Evolutionary conservation across 257 asterid genomes (phyloP).

Genomic region (Nemophila menziesii): DNA sequence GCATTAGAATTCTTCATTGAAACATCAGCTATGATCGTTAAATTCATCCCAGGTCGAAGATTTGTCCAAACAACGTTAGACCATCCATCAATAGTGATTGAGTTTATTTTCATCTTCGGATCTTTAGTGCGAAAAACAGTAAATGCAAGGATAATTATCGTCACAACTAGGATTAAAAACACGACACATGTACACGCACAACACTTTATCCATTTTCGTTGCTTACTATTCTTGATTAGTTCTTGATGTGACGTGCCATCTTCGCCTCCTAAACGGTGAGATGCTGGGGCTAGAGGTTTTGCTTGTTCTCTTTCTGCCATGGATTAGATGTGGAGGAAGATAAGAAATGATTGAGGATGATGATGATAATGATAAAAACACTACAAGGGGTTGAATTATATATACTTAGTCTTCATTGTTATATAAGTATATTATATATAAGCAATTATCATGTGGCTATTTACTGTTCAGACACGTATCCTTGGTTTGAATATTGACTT

Average conservation of each 20-base stretch:
- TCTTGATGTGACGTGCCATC: background rate
- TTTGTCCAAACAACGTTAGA: conserved; percentile 7
- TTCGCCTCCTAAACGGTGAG: background rate
- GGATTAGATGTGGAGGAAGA: background rate
- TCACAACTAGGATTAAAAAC: conserved; percentile 6
- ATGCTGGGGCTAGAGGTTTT: conserved; percentile 21
- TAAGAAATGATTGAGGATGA: too few species aligned
- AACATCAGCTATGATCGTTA: conserved; percentile 15
- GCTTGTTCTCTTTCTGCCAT: conserved; percentile 17
- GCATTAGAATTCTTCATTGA: conserved; percentile 23
- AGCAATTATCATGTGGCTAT: background rate
- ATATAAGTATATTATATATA: background rate
- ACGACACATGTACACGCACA: conserved; percentile 20
- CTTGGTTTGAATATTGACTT: background rate
- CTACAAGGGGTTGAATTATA: too few species aligned
- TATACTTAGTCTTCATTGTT: too few species aligned
- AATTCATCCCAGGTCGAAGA: conserved; percentile 7
- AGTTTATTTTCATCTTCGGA: conserved; percentile 14
- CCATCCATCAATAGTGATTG: conserved; percentile 17
- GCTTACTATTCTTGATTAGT: conserved; percentile 8
- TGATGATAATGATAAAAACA: too few species aligned
- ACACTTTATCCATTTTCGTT: conserved; percentile 15
- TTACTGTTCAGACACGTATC: background rate
- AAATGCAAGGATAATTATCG: conserved; percentile 12
- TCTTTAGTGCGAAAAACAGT: conserved; percentile 21